Conservation (phyloP, 1,284 basidiomycete genomes). For the Rhodotorula sp. region DNA sequence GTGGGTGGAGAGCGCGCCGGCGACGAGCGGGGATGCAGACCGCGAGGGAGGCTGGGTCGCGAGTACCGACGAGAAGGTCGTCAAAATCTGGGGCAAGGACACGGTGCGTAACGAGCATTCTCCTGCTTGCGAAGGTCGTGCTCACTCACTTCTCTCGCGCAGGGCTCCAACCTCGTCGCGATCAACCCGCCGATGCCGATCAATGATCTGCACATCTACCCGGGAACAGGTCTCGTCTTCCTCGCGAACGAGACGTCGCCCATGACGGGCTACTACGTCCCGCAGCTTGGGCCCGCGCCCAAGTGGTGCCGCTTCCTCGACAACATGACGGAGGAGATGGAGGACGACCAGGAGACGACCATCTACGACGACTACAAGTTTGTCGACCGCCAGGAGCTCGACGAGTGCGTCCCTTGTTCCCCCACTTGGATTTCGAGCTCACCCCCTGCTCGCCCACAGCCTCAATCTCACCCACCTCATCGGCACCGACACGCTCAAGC, state of each 20-base stretch:
- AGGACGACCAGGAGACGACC: slow-evolving; percentile 65
- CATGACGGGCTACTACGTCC: slow-evolving; percentile 89
- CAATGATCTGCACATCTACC: slow-evolving; percentile 84
- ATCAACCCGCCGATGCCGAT: slow-evolving; percentile 86
- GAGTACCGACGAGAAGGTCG: slow-evolving; percentile 88
- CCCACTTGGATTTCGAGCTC: background rate
- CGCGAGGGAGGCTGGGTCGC: slow-evolving; percentile 67
- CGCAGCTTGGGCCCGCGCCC: slow-evolving; percentile 93
- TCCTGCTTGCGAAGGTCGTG: background rate
- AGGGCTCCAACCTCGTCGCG: slow-evolving; percentile 76
- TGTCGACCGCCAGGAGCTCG: slow-evolving; percentile 82
- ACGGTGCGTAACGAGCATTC: slow-evolving; percentile 60
- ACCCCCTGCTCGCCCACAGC: slow-evolving; percentile 53
- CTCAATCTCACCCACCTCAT: slow-evolving; percentile 91
- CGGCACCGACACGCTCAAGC: slow-evolving; percentile 91
- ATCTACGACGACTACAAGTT: slow-evolving; percentile 98
- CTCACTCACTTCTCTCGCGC: slow-evolving; percentile 5
- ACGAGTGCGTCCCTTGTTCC: slow-evolving; percentile 63
- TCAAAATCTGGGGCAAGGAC: slow-evolving; percentile 91
- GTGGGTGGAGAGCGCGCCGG: slow-evolving; percentile 78
- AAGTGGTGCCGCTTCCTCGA: slow-evolving; percentile 97
- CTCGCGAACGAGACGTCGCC: slow-evolving; percentile 90
- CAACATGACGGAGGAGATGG: slow-evolving; percentile 96
- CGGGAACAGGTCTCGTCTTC: slow-evolving; percentile 79
- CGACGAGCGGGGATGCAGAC: slow-evolving; percentile 71